These are phyloP conservation scores for Didymella glomerata DNA, from an alignment of 2,329 filamentous ascomycete species.

Conservation along the genomic window DNA sequence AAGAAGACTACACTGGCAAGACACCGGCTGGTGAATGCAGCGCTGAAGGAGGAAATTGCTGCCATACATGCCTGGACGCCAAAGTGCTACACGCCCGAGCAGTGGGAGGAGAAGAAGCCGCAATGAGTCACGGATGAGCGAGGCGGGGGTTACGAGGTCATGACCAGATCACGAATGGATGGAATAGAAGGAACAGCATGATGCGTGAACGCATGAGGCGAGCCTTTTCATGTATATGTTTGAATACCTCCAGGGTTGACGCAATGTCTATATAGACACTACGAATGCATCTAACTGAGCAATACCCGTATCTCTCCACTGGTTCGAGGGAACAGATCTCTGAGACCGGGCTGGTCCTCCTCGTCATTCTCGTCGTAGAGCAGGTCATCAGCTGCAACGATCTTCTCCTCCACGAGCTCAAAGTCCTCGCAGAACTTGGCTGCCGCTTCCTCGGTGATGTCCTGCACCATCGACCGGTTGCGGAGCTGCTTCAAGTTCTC, in stretches of 20 bases:
- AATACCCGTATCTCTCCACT: conserved; percentile 70
- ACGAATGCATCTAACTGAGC: conserved; percentile 59
- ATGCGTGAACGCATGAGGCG: neutral
- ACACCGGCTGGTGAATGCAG: conserved; percentile 84
- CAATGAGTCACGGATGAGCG: conserved; percentile 29
- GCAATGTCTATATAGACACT: neutral
- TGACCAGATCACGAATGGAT: neutral
- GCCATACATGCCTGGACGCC: conserved; percentile 95
- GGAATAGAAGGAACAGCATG: neutral
- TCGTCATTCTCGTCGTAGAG: conserved; percentile 48
- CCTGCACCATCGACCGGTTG: conserved; percentile 74
- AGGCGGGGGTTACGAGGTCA: neutral
- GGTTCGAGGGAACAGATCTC: conserved; percentile 69
- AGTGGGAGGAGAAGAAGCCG: conserved; percentile 76
- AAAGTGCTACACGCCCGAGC: conserved; percentile 89
- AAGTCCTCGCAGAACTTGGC: conserved; percentile 87
- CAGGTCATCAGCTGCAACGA: conserved; percentile 67
- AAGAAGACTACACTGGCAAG: conserved; percentile 76
- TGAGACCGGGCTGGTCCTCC: conserved; percentile 53
- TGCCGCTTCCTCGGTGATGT: conserved; percentile 83
- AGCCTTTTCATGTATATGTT: neutral
- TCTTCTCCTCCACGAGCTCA: conserved; percentile 70
- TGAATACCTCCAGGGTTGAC: neutral
- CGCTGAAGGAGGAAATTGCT: conserved; percentile 86
- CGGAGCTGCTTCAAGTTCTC: conserved; percentile 79